Percentiles rank a stretch among this genome's conserved stretches.
phyloP scores from a whole-genome alignment of 2,329 filamentous ascomycete genomes.

The Alternaria consortialis region DNA sequence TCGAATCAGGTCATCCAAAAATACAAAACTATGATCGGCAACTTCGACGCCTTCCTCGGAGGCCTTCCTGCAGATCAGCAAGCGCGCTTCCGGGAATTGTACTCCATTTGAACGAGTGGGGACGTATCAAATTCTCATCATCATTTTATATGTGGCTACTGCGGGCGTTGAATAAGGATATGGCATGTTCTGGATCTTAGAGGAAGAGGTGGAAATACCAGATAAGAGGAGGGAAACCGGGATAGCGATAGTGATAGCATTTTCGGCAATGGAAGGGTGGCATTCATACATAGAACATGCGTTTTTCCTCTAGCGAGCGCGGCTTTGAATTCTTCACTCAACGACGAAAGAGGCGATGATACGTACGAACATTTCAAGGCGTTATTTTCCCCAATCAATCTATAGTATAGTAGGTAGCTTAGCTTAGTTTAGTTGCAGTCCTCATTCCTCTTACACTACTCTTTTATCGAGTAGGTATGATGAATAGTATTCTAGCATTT shows the following conservation, averaged over 20 bases:
- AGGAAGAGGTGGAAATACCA: slow-evolving; percentile 39
- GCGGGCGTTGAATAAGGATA: slow-evolving; percentile 37
- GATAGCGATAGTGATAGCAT: not conserved
- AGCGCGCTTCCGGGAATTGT: slow-evolving; percentile 55
- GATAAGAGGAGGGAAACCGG: not conserved
- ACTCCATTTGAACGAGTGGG: slow-evolving; percentile 42
- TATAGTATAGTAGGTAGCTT: not conserved
- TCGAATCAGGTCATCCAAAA: slow-evolving; percentile 57
- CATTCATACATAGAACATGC: slow-evolving; percentile 3
- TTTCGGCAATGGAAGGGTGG: not conserved
- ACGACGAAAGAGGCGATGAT: not conserved
- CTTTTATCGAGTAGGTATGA: not conserved
- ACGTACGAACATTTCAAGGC: not conserved
- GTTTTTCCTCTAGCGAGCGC: not conserved
- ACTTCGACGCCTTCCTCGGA: slow-evolving; percentile 62
- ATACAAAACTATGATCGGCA: slow-evolving; percentile 64
- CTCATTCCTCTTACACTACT: not conserved
- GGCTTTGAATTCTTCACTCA: not conserved
- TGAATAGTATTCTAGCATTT: not conserved
- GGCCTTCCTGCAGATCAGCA: slow-evolving; percentile 57
- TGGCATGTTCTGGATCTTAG: slow-evolving; percentile 18
- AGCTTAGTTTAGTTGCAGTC: not conserved
- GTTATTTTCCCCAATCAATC: not conserved
- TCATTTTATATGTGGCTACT: slow-evolving; percentile 22
- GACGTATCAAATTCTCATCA: slow-evolving; percentile 15